These are phyloP conservation scores for Nemania diffusa DNA, from an alignment of 2,329 filamentous ascomycete species.

Conservation along the genomic window DNA sequence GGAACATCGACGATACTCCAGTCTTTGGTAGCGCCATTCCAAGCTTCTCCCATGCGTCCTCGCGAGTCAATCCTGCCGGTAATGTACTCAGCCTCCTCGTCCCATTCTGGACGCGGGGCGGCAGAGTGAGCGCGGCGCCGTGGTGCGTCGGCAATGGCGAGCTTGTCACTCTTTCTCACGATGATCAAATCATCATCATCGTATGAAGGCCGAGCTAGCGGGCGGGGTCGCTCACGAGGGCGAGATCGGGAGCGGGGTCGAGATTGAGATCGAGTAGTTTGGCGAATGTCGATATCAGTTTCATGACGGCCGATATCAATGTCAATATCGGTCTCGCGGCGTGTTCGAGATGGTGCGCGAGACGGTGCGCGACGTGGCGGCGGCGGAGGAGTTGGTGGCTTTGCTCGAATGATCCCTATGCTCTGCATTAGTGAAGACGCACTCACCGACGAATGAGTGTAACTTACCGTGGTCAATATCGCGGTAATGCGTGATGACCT, in stretches of 20 bases:
- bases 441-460: not conserved
- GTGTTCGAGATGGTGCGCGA: slow-evolving; percentile 55
- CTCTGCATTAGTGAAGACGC: slow-evolving; percentile 30
- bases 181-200: slow-evolving; percentile 75
- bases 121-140: slow-evolving; percentile 65
- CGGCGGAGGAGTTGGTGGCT: slow-evolving; percentile 59
- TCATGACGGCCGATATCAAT: slow-evolving; percentile 65
- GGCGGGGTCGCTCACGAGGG: slow-evolving; percentile 56
- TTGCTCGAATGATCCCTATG: slow-evolving; percentile 59
- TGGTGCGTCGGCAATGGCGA: slow-evolving; percentile 56
- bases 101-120: slow-evolving; percentile 63
- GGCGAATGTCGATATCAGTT: slow-evolving; percentile 68
- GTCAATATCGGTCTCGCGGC: slow-evolving; percentile 69
- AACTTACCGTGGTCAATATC: slow-evolving; percentile 85
- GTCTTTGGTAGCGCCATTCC: slow-evolving; percentile 76
- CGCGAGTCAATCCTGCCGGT: slow-evolving; percentile 66
- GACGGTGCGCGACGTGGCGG: slow-evolving; percentile 60
- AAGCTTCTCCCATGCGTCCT: slow-evolving; percentile 77
- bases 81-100: slow-evolving; percentile 74
- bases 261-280: slow-evolving; percentile 53
- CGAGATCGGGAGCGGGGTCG: slow-evolving; percentile 49
- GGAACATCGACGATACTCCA: slow-evolving; percentile 89
- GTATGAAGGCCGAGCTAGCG: slow-evolving; percentile 46
- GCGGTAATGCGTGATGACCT: slow-evolving; percentile 88
- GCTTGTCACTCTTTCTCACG: slow-evolving; percentile 64